A percentile compares a stretch with the other conserved stretches of the same genome.
Conservation (phyloP, 2,329 filamentous ascomycete genomes). For the Hypoxylon sp. region DNA sequence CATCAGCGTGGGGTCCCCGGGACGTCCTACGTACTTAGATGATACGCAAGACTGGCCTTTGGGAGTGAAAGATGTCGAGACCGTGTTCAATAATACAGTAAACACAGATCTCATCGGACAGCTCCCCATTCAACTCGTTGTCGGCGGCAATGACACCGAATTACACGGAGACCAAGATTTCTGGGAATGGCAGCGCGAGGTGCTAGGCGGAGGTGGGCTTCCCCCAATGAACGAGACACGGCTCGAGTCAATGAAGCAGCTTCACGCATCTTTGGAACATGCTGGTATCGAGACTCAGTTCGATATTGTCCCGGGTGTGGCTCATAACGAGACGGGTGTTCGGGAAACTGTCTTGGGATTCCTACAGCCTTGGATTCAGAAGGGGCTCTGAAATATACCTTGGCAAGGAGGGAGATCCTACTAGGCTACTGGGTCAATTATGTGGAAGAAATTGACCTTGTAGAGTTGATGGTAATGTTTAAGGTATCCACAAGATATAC, state of each 20-base stretch:
- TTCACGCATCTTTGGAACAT: conserved; percentile 37
- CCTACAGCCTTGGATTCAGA: conserved; percentile 30
- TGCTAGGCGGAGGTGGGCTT: conserved; percentile 11
- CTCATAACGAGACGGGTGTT: conserved; percentile 37
- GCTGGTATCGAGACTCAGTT: conserved; percentile 44
- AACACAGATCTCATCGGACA: conserved; percentile 29
- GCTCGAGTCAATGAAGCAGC: conserved; percentile 25
- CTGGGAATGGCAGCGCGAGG: conserved; percentile 40
- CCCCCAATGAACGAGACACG: conserved; percentile 33
- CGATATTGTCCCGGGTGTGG: conserved; percentile 45
- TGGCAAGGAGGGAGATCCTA: neutral
- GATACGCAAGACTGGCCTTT: conserved; percentile 42
- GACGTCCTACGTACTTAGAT: conserved; percentile 47
- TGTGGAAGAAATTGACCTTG: too few relatives aligned
- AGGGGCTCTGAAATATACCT: neutral
- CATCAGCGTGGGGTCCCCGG: conserved; percentile 52
- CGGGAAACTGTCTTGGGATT: conserved; percentile 31
- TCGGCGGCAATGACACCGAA: conserved; percentile 42
- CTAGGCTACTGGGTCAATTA: too few relatives aligned
- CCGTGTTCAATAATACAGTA: conserved; percentile 35
- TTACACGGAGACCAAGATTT: conserved; percentile 43
- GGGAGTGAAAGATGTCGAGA: conserved; percentile 41
- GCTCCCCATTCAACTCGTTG: conserved; percentile 44
- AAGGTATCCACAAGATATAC: too few relatives aligned
- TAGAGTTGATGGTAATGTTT: too few relatives aligned